Conservation (phyloP, 1,139 yeast species). For the Saccharomyces hybrid region DNA sequence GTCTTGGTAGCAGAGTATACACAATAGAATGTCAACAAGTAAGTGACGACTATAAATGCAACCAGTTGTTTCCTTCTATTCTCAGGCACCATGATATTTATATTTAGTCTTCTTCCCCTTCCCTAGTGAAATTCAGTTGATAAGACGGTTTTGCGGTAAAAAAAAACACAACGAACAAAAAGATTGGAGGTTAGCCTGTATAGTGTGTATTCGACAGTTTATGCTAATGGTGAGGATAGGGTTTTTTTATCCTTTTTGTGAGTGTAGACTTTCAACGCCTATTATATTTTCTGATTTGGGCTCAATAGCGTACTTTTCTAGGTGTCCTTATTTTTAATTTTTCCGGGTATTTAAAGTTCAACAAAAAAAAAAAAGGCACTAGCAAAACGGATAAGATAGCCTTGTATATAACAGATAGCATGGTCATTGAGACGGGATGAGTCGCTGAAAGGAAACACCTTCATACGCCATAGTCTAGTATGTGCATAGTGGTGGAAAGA, state of each 20-base stretch:
- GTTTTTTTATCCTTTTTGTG: neutral
- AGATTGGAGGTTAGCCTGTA: neutral
- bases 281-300: neutral
- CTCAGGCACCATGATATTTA: slow-evolving; percentile 6
- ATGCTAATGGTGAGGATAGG: neutral
- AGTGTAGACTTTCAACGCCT: neutral
- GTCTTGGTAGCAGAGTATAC: slow-evolving; percentile 9
- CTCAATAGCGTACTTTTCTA: neutral
- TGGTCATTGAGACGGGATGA: neutral
- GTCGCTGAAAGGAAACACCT: neutral
- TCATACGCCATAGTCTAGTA: neutral
- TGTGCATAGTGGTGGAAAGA: neutral
- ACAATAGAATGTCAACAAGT: slow-evolving; percentile 9
- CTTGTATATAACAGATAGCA: neutral
- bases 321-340: neutral
- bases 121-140: neutral
- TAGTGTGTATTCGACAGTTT: neutral
- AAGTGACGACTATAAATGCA: slow-evolving; percentile 9
- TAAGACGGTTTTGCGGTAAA: neutral
- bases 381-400: too few relatives aligned
- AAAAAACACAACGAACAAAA: neutral
- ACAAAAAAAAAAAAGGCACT: neutral
- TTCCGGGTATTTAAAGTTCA: neutral
- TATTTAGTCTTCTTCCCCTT: neutral
- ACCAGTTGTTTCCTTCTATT: slow-evolving; percentile 12